Evolutionary conservation across 257 asterid species (phyloP).

Genomic region (Osmanthus fragrans): DNA sequence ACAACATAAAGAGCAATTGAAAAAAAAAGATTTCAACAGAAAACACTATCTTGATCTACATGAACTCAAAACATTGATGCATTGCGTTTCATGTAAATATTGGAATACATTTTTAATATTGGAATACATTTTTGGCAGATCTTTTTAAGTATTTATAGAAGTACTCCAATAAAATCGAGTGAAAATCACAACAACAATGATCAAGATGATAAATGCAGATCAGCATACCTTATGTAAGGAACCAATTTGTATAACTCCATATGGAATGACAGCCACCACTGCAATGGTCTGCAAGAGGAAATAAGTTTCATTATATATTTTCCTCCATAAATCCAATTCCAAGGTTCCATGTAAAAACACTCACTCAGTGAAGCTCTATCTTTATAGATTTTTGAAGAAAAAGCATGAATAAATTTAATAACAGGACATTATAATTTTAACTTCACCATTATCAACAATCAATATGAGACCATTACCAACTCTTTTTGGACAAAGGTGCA

Average conservation of each 20-base stretch:
- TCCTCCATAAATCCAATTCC: slow-evolving; percentile 21
- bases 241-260: slow-evolving; percentile 88
- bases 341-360: neutral
- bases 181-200: slow-evolving; percentile 2
- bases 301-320: slow-evolving; percentile 10
- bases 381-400: neutral
- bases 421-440: neutral
- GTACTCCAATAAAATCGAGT: neutral
- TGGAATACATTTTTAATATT: neutral
- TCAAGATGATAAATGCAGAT: slow-evolving; percentile 9
- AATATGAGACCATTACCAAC: neutral
- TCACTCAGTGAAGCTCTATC: slow-evolving; percentile 14
- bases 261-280: slow-evolving; percentile 74
- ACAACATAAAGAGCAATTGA: neutral
- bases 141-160: slow-evolving; percentile 3
- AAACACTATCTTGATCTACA: neutral
- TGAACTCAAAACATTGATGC: neutral
- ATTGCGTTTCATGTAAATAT: neutral
- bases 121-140: neutral
- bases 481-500: slow-evolving; percentile 1
- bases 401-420: slow-evolving; percentile 14
- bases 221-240: slow-evolving; percentile 67
- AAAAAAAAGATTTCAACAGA: neutral
- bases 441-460: neutral
- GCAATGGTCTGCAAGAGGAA: slow-evolving; percentile 76